A percentile compares a stretch with the other conserved stretches of the same genome.
Conservation (phyloP, 441 rosid genomes). For the Eruca vesicaria region DNA sequence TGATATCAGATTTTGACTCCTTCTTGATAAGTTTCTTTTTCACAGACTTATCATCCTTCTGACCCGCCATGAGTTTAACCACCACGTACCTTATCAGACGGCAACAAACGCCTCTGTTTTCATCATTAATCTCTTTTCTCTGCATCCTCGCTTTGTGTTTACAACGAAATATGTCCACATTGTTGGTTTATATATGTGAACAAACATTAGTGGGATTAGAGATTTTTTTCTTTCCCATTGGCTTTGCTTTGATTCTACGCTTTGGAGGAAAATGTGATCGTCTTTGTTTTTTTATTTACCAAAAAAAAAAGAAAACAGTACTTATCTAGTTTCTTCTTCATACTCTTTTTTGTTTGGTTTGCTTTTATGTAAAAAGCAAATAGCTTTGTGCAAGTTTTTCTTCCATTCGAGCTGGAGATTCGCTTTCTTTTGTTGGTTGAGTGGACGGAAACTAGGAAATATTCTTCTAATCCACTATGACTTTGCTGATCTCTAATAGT, state of each 20-base stretch:
- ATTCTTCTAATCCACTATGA: conserved; percentile 5
- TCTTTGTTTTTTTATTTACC: conserved; percentile 7
- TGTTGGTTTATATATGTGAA: conserved; percentile 15
- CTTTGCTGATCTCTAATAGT: conserved; percentile 19
- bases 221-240: background rate
- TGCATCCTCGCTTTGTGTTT: conserved; percentile 32
- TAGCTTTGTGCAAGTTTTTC: conserved; percentile 33
- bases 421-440: conserved; percentile 31
- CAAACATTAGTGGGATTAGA: conserved; percentile 3
- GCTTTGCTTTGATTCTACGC: conserved; percentile 39
- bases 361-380: background rate
- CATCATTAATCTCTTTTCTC: conserved; percentile 3
- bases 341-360: background rate
- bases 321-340: conserved; percentile 28
- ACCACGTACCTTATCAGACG: conserved; percentile 32
- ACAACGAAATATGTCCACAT: background rate
- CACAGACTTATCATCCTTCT: conserved; percentile 8
- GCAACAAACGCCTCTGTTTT: conserved; percentile 36
- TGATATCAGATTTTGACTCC: conserved; percentile 28
- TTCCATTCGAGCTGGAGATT: conserved; percentile 36
- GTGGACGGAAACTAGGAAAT: conserved; percentile 17
- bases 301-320: conserved; percentile 6
- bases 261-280: conserved; percentile 29
- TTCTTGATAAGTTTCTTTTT: conserved; percentile 29
- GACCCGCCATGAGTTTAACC: conserved; percentile 24